Conservation (phyloP, 257 asterid genomes). For the Salvia rosmarinus region DNA sequence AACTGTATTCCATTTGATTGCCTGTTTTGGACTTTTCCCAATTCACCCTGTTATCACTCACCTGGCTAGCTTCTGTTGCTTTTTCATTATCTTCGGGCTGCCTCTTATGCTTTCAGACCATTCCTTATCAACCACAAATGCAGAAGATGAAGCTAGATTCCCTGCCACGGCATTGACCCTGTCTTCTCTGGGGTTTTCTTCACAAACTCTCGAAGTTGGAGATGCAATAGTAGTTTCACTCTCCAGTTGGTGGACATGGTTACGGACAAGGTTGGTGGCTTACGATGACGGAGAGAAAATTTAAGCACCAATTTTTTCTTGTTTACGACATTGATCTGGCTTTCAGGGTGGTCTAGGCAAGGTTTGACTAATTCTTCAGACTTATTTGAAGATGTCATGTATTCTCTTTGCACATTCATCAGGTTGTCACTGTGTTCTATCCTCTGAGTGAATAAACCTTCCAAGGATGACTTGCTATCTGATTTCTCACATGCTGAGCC, state of each 20-base stretch:
- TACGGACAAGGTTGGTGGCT: conserved; percentile 45
- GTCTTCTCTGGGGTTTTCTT: conserved; percentile 40
- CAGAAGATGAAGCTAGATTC: conserved; percentile 51
- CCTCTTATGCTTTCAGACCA: conserved; percentile 34
- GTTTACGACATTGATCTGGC: conserved; percentile 49
- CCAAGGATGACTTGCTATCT: conserved; percentile 61
- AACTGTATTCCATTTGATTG: conserved; percentile 41
- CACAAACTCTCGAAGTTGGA: conserved; percentile 43
- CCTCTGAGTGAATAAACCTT: conserved; percentile 45
- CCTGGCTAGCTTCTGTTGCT: conserved; percentile 37
- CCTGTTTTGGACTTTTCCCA: conserved; percentile 55
- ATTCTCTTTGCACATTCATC: conserved; percentile 39
- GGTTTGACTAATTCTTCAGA: conserved; percentile 44
- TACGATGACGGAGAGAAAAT: conserved; percentile 57
- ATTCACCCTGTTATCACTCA: conserved; percentile 37
- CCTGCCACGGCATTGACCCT: conserved; percentile 36
- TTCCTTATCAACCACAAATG: conserved; percentile 42
- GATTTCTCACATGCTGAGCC: conserved; percentile 59
- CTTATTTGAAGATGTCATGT: conserved; percentile 43
- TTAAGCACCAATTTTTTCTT: conserved; percentile 71
- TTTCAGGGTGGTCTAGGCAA: conserved; percentile 40
- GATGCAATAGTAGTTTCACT: conserved; percentile 50
- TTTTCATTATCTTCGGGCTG: conserved; percentile 43
- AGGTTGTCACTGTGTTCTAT: conserved; percentile 41
- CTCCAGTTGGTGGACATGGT: conserved; percentile 37